A percentile compares a stretch with the other conserved stretches of the same genome.
phyloP scores from a whole-genome alignment of 2,329 filamentous ascomycete genomes.

The Calycina marina region DNA sequence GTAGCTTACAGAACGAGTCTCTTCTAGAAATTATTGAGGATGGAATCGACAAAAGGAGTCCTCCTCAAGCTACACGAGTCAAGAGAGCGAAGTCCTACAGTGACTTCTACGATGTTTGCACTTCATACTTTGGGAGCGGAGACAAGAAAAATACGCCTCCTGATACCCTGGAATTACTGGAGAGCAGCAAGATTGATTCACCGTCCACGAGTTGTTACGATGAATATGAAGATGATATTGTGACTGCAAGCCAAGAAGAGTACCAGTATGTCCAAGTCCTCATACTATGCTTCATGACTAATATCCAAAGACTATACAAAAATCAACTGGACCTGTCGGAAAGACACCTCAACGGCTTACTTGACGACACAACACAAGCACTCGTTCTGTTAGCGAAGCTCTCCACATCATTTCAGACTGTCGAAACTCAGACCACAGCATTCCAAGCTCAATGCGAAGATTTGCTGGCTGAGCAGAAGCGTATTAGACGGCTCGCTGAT shows the following conservation, averaged over 20 bases:
- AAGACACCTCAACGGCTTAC: slow-evolving; percentile 64
- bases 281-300: neutral
- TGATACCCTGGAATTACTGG: slow-evolving; percentile 14
- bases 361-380: slow-evolving; percentile 62
- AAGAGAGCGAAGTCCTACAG: slow-evolving; percentile 65
- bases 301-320: slow-evolving; percentile 46
- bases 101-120: slow-evolving; percentile 55
- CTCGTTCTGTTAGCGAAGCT: slow-evolving; percentile 64
- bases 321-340: slow-evolving; percentile 72
- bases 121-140: slow-evolving; percentile 40
- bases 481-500: slow-evolving; percentile 64
- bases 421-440: slow-evolving; percentile 81
- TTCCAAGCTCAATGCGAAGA: slow-evolving; percentile 90
- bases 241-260: slow-evolving; percentile 72
- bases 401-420: slow-evolving; percentile 72
- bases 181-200: slow-evolving; percentile 30
- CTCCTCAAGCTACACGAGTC: slow-evolving; percentile 49
- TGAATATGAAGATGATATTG: slow-evolving; percentile 47
- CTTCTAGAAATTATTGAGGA: slow-evolving; percentile 46
- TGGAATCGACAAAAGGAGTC: slow-evolving; percentile 36
- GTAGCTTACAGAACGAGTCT: slow-evolving; percentile 37
- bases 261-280: slow-evolving; percentile 50
- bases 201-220: slow-evolving; percentile 45
- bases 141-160: slow-evolving; percentile 15
- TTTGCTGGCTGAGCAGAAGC: slow-evolving; percentile 66